Percentiles rank a stretch among this genome's conserved stretches.
Evolutionary conservation across 768 basidiomycete genomes (phyloP).

Genomic region (Leccinum rimulosum): DNA sequence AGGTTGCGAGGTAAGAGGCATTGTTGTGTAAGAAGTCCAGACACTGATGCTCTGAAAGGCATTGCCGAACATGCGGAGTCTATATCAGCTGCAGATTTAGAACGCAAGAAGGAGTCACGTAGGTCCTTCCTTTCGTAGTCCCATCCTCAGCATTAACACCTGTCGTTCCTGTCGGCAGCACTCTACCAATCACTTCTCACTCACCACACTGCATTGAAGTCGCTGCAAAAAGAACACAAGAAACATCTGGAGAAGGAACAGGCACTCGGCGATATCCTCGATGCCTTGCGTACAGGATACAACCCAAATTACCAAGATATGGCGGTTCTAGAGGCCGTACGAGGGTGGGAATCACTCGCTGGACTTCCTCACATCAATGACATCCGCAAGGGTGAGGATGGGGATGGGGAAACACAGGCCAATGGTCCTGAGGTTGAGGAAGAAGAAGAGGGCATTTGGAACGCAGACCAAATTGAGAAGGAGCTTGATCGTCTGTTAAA

Average conservation of each 20-base stretch:
- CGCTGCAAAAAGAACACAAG: constrained; percentile 69
- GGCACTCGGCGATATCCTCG: constrained; percentile 79
- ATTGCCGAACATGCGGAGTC: constrained; percentile 77
- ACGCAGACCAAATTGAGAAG: constrained; percentile 52
- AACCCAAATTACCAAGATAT: constrained; percentile 99
- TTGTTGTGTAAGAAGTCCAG: not conserved
- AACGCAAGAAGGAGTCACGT: constrained; percentile 87
- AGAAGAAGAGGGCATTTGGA: constrained; percentile 62
- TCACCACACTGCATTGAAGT: constrained; percentile 74
- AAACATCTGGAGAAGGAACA: constrained; percentile 74
- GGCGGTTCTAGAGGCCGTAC: constrained; percentile 95
- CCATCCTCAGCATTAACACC: constrained; percentile 3
- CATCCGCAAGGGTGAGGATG: constrained; percentile 47
- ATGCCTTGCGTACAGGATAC: constrained; percentile 77
- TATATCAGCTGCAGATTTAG: constrained; percentile 74
- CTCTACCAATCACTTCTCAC: constrained; percentile 71
- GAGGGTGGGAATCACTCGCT: constrained; percentile 83
- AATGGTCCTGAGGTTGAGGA: constrained; percentile 28
- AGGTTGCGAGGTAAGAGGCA: constrained; percentile 60
- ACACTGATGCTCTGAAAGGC: constrained; percentile 42
- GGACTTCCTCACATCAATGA: constrained; percentile 72
- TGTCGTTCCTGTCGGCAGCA: constrained; percentile 44
- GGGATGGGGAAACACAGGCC: constrained; percentile 31
- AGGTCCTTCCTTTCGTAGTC: constrained; percentile 28
- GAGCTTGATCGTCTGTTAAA: constrained; percentile 56